Base-by-base conservation (phyloP, 2,329 filamentous ascomycete genomes). In the Arthrinium phaeospermum region DNA sequence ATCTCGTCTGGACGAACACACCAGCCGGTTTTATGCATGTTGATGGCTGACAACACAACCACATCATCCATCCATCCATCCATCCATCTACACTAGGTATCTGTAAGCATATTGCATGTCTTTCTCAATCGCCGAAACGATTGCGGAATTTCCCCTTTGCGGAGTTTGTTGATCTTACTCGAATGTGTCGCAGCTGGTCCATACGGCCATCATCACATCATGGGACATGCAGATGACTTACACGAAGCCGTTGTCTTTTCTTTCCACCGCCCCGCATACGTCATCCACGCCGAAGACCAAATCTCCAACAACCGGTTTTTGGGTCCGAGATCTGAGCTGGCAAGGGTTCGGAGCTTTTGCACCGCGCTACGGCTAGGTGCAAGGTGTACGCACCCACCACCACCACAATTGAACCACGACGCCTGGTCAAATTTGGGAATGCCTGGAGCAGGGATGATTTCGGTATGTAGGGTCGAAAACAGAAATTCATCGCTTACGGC, bases 291-390 rank as follows among this genome's bases (percentile, higher is more conserved):
- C 34, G 12, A 34, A 64, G 34, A 19, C 57, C 57, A n/a, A 64
- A 41, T 19, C 19, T 30, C 14, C 57, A 64, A 64, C 34, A 64
- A 64, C 57, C 57, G 57, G 57, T 64, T 64, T 64, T 64, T 41
- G 51, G 49, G 10, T 12, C 34, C 51, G 30, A 41, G 34, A 64
- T 64, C 57, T 64, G 57, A 41, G 10, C 34, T 4, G 19, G 27
- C 27, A 30, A 30, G 27, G 27, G 13, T 16, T 41, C 57, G 57
- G 57, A 64, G 57, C 57, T 41, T 64, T 64, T 64, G 57, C 57
- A 24, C 57, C 57, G 57, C 57, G 19, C 34, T 22, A 34, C 27
- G 1, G 30, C 6, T 30, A n/a, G 12, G 44, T 45, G 16, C 8
- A 13, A 14, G 12, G 3, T 14, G 16, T 14, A 30, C 51, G 30